Conservation (phyloP, 2,329 filamentous ascomycete genomes). For the Zymoseptoria passerinii region DNA sequence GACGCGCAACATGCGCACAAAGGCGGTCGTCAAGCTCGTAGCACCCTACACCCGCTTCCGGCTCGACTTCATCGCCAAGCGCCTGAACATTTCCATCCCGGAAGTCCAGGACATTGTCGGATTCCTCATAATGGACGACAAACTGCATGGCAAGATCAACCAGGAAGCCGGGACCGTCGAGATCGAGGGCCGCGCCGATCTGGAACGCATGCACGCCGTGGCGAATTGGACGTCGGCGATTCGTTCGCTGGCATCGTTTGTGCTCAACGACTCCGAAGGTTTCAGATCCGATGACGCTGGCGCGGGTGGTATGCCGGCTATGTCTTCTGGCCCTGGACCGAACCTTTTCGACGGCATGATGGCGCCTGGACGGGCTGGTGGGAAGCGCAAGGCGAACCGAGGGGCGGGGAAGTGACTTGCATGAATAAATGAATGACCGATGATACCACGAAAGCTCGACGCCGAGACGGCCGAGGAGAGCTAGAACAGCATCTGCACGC, state of each 20-base stretch:
- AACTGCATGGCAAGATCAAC: slow-evolving; percentile 80
- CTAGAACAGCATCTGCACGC: background rate
- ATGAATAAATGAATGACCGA: slow-evolving; percentile 7
- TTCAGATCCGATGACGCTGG: slow-evolving; percentile 45
- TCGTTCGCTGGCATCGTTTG: slow-evolving; percentile 56
- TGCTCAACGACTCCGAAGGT: slow-evolving; percentile 72
- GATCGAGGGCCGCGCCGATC: slow-evolving; percentile 66
- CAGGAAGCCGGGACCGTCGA: slow-evolving; percentile 77
- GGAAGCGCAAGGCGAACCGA: slow-evolving; percentile 25
- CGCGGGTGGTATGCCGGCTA: slow-evolving; percentile 4
- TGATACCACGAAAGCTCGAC: background rate
- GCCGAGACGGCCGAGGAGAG: background rate
- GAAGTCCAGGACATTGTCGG: slow-evolving; percentile 96
- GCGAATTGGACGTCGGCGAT: slow-evolving; percentile 65
- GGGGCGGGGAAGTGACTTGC: slow-evolving; percentile 23
- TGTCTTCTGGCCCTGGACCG: slow-evolving; percentile 8
- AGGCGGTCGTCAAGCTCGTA: slow-evolving; percentile 86
- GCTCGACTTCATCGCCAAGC: slow-evolving; percentile 74
- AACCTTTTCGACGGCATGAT: slow-evolving; percentile 7
- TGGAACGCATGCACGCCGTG: slow-evolving; percentile 65
- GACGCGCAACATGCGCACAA: slow-evolving; percentile 94
- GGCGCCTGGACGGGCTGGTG: slow-evolving; percentile 16
- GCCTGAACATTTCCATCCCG: slow-evolving; percentile 72
- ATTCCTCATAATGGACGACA: slow-evolving; percentile 84
- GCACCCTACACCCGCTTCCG: slow-evolving; percentile 92